phyloP scores from a whole-genome alignment of 306 rosid genomes.

The Quercus dentata region DNA sequence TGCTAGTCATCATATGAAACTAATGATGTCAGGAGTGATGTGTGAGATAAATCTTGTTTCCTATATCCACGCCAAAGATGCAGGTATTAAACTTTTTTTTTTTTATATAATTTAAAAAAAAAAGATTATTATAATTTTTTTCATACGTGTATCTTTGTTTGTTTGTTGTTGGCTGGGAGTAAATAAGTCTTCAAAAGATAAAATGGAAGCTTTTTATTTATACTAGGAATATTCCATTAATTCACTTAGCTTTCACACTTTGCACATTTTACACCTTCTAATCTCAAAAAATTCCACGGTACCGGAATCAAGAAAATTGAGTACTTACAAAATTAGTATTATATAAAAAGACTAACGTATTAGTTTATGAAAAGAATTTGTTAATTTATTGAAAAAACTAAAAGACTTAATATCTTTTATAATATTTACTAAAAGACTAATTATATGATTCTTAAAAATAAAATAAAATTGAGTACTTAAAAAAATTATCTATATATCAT shows the following conservation, averaged over 20 bases:
- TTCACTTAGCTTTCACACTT: not conserved
- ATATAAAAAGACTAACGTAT: too few species aligned
- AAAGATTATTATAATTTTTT: too few species aligned
- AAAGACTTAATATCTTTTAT: too few species aligned
- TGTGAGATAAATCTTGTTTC: not conserved
- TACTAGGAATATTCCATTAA: not conserved
- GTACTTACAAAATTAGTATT: too few species aligned
- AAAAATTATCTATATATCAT: too few species aligned
- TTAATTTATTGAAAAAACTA: too few species aligned
- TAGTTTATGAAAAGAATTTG: too few species aligned
- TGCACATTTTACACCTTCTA: not conserved
- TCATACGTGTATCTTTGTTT: not conserved
- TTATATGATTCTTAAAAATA: too few species aligned
- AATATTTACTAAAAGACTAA: too few species aligned
- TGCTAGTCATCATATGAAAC: not conserved
- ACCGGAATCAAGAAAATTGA: not conserved
- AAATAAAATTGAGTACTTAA: too few species aligned
- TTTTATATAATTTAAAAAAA: not conserved
- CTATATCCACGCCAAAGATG: not conserved
- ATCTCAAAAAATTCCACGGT: not conserved
- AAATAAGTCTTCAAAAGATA: not conserved
- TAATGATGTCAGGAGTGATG: not conserved
- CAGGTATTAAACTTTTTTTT: not conserved
- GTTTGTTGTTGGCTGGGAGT: not conserved
- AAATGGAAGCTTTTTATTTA: not conserved